phyloP scores from a whole-genome alignment of 345 rosid genomes.

The Carallia brachiata region DNA sequence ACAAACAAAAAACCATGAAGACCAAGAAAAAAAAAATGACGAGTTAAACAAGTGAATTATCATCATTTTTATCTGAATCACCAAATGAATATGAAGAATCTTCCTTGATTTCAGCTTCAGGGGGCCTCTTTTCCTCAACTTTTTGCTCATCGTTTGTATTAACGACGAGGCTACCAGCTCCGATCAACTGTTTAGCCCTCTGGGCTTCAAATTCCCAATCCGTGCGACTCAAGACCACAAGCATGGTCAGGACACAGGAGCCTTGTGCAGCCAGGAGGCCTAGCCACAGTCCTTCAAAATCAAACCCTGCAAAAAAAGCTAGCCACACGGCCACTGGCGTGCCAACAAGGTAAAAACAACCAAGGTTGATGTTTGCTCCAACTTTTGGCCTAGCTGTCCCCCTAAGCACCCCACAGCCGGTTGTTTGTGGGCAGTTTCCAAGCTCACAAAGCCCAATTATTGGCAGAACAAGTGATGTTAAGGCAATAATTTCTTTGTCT shows the following conservation, averaged over 20 bases:
- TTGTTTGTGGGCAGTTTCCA: slow-evolving; percentile 90
- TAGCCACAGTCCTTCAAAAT: slow-evolving; percentile 76
- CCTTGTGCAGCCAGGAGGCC: slow-evolving; percentile 88
- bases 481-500: slow-evolving; percentile 55
- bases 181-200: slow-evolving; percentile 57
- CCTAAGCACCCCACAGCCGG: slow-evolving; percentile 76
- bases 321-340: slow-evolving; percentile 80
- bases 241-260: slow-evolving; percentile 63
- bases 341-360: slow-evolving; percentile 81
- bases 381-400: slow-evolving; percentile 81
- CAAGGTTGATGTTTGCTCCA: slow-evolving; percentile 79
- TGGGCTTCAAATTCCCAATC: slow-evolving; percentile 64
- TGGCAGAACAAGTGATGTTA: slow-evolving; percentile 69
- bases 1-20: background rate
- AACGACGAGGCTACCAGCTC: slow-evolving; percentile 9
- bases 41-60: slow-evolving; percentile 22
- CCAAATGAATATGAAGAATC: slow-evolving; percentile 30
- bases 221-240: slow-evolving; percentile 52
- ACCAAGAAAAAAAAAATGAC: background rate
- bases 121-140: slow-evolving; percentile 24
- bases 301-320: slow-evolving; percentile 49
- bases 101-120: slow-evolving; percentile 34
- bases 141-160: slow-evolving; percentile 31
- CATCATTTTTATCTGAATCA: slow-evolving; percentile 21
- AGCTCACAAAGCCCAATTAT: slow-evolving; percentile 84